Percentiles rank a stretch among this genome's conserved stretches.
These are phyloP conservation scores for Symbiotaphrina buchneri DNA, from an alignment of 495 filamentous ascomycete genomes.

Conservation along the genomic window DNA sequence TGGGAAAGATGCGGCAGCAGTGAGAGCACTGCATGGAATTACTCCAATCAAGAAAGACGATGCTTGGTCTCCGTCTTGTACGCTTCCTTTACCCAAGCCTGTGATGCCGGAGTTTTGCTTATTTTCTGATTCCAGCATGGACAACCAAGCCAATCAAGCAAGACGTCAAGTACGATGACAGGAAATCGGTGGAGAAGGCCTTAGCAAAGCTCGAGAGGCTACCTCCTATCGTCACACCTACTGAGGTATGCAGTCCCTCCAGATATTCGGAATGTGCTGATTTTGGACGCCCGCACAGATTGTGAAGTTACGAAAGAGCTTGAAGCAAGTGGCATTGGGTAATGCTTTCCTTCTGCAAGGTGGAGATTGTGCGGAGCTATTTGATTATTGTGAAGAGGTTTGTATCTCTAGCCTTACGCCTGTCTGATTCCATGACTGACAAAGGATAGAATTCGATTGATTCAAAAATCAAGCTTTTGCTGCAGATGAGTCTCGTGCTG, in stretches of 20 bases:
- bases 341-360: constrained; percentile 92
- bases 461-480: constrained; percentile 82
- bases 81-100: neutral
- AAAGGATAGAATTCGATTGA: constrained; percentile 40
- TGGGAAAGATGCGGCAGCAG: neutral
- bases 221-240: constrained; percentile 76
- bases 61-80: constrained; percentile 5
- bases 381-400: constrained; percentile 75
- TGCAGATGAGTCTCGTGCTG: constrained; percentile 89
- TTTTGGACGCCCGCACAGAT: constrained; percentile 37
- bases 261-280: constrained; percentile 1
- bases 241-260: constrained; percentile 24
- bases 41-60: too few species aligned
- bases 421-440: constrained; percentile 6
- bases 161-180: constrained; percentile 58
- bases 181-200: constrained; percentile 33
- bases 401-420: too few species aligned
- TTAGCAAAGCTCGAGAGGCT: constrained; percentile 49
- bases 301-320: constrained; percentile 43
- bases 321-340: constrained; percentile 73
- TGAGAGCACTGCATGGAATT: too few species aligned
- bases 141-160: constrained; percentile 80
- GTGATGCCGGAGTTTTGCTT: neutral
- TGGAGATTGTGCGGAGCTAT: constrained; percentile 91
- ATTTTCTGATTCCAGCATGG: constrained; percentile 37